Base-by-base conservation (phyloP, 345 rosid species). In the Punica granatum region DNA sequence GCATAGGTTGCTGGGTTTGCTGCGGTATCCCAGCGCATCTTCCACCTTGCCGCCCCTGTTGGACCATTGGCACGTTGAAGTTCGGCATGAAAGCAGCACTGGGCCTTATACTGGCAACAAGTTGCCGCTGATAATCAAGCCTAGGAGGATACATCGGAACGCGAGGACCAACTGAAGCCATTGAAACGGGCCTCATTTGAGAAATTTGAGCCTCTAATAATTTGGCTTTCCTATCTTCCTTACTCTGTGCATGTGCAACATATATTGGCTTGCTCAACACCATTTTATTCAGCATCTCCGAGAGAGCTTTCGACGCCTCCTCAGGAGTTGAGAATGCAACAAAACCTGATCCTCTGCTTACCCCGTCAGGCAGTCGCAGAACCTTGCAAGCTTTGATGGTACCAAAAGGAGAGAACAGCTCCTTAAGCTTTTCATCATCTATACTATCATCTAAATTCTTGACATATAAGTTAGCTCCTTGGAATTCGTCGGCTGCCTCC, bases 211-310 rank as follows among this genome's bases (percentile, higher is more conserved):
- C 97, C 96, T 90, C 80, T 69, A 35, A 91, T 76, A 94, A 71
- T 83, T 92, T 87, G 67, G 97, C 95, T 77, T 90, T 85, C 74
- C 99, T 81, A 69, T 93, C 97, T 82, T 91, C 99, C 70, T 91
- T 94, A 63, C 96, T 75, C 48, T 94, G 97, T 23, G 99, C 99
- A 75, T 84, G 90, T 21, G 97, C 99, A 30, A 91, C 99, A 80
- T 89, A 94, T 23, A 94, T 81, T 0, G 96, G 99, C 77, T 94
- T 90, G 81, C 88, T 84, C 69, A 81, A 84, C 64, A 94, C 77
- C 90, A 94, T 94, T 78, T 89, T 94, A 49, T 95, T 91, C 74
- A 86, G 86, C 99, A 94, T 94, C 88, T 91, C 96, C 59, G 67
- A 0, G 9, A 88, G 81, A 81, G 95, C 97, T 86, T 84, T 78